Evolutionary conservation across 495 filamentous ascomycete genomes (phyloP), one percentile per base, ranked within the genome.

Genomic region (Parathielavia appendiculata): DNA sequence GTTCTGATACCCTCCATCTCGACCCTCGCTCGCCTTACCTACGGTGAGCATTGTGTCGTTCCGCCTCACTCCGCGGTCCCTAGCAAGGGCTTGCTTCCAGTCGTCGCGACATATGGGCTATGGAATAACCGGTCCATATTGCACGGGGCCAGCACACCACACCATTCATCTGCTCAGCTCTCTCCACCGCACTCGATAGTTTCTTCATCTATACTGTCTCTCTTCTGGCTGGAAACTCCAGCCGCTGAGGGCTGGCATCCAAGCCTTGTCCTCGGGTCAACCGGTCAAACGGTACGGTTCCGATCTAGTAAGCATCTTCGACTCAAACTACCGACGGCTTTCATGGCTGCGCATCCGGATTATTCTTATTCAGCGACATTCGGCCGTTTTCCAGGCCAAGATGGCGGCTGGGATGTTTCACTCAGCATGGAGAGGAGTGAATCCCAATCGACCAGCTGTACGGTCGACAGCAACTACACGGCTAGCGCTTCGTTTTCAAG

Each of bases 11-110:
- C 61, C 57, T 36, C 55, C 47, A 22, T 38, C 52, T 11, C 13
- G 19, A 13, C 23, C 20, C 8, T 14, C 23, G 61, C 22, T 44
- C 56, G 60, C 60, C 60, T 63, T 40, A 59, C 60, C 56, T 46
- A 40, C 22, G 60, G 46, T 56, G 51, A 59, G 40, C 1, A 46
- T 56, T 34, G 51, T 63, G 60, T 39, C 14, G 23, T 56, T 56
- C 41, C 56, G 60, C 60, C 46, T 59, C 49, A 51, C 36, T 57
- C 16, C 17, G 13, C 4, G 22, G 11, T 14, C 20, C 16, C 1
- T 10, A 3, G 20, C 32, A 34, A 23, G 45, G 23, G n/a, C 13
- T 11, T n/a, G 7, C 5, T 11, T 44, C 7, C 10, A 14, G 54
- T 30, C 19, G n/a, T n/a, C n/a, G n/a, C 10, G 20, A 12, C 23